phyloP scores from a whole-genome alignment of 257 asterid species.

The Scutellaria barbata region DNA sequence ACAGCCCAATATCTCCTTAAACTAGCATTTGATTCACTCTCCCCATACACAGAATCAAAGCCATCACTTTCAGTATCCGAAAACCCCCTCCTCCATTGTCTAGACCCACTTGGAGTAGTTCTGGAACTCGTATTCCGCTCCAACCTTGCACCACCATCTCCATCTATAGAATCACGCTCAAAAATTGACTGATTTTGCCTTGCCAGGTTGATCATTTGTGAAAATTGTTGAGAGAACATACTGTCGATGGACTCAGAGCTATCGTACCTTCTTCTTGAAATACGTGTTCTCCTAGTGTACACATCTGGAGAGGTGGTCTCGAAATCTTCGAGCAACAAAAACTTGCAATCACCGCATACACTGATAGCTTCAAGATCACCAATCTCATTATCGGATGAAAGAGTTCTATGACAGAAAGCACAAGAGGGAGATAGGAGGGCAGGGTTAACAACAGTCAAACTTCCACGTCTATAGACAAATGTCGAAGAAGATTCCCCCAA shows the following conservation, averaged over 20 bases:
- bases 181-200: constrained; percentile 56
- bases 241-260: constrained; percentile 70
- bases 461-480: constrained; percentile 33
- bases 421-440: constrained; percentile 42
- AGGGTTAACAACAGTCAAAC: constrained; percentile 34
- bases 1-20: constrained; percentile 65
- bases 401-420: constrained; percentile 61
- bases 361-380: constrained; percentile 54
- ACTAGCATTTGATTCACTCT: constrained; percentile 74
- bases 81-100: constrained; percentile 67
- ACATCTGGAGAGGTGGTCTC: constrained; percentile 58
- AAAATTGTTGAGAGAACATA: constrained; percentile 65
- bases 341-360: constrained; percentile 82
- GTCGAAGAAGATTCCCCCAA: constrained; percentile 47
- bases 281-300: constrained; percentile 42
- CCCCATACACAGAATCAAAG: constrained; percentile 73
- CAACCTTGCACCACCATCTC: constrained; percentile 48
- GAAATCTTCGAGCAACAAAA: constrained; percentile 70
- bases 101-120: constrained; percentile 68
- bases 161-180: constrained; percentile 59
- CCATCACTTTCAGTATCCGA: constrained; percentile 88
- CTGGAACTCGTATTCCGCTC: constrained; percentile 49
- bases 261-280: constrained; percentile 48
- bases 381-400: constrained; percentile 47
- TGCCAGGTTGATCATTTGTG: constrained; percentile 52